phyloP scores from a whole-genome alignment of 78 protist genomes.

The Bigelowiella natans region DNA sequence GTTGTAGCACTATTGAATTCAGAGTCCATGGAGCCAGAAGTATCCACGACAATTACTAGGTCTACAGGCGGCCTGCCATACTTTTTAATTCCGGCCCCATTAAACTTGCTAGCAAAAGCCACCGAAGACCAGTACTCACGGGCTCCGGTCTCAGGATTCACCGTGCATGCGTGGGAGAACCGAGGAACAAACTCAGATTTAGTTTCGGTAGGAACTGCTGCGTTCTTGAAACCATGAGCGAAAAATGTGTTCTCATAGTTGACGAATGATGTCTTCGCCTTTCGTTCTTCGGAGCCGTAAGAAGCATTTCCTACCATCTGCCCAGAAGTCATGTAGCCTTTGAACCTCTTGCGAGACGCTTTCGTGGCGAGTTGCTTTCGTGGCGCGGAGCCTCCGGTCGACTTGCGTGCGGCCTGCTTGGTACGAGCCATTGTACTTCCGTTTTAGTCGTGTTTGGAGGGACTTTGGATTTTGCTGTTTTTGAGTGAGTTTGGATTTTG shows the following conservation, averaged over 20 bases:
- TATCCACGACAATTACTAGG: no score
- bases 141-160: neutral
- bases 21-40: no score
- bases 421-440: neutral
- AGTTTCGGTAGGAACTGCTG: neutral
- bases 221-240: neutral
- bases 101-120: neutral
- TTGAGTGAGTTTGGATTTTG: no score
- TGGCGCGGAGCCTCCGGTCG: neutral
- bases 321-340: neutral
- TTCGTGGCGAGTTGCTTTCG: neutral
- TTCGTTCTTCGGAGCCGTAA: neutral
- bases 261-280: neutral
- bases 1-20: no score
- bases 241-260: neutral
- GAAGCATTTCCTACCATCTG: neutral
- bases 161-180: neutral
- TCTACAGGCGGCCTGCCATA: no score
- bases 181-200: neutral
- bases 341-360: neutral
- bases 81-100: no score
- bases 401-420: neutral
- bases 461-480: no score
- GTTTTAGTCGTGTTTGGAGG: no score
- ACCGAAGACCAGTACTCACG: neutral